Conservation (phyloP, 305 asterid genomes). For the Fraxinus dipetala region DNA sequence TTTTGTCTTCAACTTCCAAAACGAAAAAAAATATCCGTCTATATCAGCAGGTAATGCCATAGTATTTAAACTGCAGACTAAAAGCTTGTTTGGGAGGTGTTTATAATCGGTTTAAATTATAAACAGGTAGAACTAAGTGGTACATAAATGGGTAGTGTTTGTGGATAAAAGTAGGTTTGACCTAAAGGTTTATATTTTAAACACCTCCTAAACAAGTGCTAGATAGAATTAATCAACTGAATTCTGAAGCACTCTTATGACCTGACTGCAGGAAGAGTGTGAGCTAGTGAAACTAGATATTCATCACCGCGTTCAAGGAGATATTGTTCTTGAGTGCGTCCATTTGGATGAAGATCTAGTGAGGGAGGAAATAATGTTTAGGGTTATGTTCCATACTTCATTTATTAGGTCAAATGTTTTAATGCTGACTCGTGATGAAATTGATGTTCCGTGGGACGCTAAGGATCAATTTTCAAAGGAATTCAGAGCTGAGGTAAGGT, state of each 20-base stretch:
- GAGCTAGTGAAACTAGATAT: slow-evolving; percentile 77
- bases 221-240: slow-evolving; percentile 12
- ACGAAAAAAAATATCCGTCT: slow-evolving; percentile 51
- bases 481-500: slow-evolving; percentile 77
- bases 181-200: neutral
- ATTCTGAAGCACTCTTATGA: slow-evolving; percentile 27
- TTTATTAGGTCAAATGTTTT: slow-evolving; percentile 75
- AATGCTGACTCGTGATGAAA: slow-evolving; percentile 80
- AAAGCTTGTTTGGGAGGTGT: neutral
- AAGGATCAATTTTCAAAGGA: slow-evolving; percentile 75
- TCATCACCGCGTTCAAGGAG: slow-evolving; percentile 76
- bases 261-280: slow-evolving; percentile 82
- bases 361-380: slow-evolving; percentile 85
- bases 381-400: slow-evolving; percentile 93
- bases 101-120: neutral
- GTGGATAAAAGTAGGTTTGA: neutral
- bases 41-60: slow-evolving; percentile 61
- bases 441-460: slow-evolving; percentile 91
- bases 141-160: neutral
- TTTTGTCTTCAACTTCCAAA: slow-evolving; percentile 68
- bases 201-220: neutral
- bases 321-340: slow-evolving; percentile 86
- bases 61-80: slow-evolving; percentile 20
- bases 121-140: neutral
- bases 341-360: slow-evolving; percentile 80